A percentile compares a stretch with the other conserved stretches of the same genome.
Conservation (phyloP, 129 eudicot genomes). For the Pseudognaphalium luteoalbum region DNA sequence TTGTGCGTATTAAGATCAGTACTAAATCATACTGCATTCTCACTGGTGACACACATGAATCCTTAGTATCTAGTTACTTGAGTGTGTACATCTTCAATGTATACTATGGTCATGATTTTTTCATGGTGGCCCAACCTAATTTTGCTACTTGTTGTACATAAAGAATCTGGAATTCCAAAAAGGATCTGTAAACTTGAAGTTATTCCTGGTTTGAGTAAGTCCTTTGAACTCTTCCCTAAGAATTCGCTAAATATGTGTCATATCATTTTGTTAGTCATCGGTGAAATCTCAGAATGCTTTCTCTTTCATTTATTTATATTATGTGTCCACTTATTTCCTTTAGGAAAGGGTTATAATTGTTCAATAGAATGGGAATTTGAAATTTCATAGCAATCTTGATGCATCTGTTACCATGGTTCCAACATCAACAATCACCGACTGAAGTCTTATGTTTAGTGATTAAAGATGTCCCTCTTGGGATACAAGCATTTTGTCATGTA, state of each 20-base stretch:
- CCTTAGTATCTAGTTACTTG: neutral
- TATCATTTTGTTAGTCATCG: neutral
- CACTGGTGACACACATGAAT: neutral
- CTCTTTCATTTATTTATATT: neutral
- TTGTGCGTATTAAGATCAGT: neutral
- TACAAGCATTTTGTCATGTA: neutral
- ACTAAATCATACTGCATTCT: neutral
- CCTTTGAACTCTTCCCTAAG: slow-evolving; percentile 4
- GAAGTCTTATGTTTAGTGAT: neutral
- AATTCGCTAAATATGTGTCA: neutral
- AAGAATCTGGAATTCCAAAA: slow-evolving; percentile 88
- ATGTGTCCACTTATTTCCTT: neutral
- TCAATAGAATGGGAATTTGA: slow-evolving; percentile 3
- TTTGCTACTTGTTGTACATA: slow-evolving; percentile 39
- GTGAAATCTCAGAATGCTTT: neutral
- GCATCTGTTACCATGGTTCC: neutral
- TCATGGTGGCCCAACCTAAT: slow-evolving; percentile 4
- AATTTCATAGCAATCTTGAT: neutral
- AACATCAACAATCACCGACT: neutral
- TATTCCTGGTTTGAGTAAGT: slow-evolving; percentile 91
- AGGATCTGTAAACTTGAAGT: slow-evolving; percentile 78
- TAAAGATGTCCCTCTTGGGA: neutral
- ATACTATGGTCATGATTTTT: neutral
- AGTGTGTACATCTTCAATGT: neutral
- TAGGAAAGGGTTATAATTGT: neutral